Conservation (phyloP, 2,329 filamentous ascomycete species). For the Exophiala dermatitidis region DNA sequence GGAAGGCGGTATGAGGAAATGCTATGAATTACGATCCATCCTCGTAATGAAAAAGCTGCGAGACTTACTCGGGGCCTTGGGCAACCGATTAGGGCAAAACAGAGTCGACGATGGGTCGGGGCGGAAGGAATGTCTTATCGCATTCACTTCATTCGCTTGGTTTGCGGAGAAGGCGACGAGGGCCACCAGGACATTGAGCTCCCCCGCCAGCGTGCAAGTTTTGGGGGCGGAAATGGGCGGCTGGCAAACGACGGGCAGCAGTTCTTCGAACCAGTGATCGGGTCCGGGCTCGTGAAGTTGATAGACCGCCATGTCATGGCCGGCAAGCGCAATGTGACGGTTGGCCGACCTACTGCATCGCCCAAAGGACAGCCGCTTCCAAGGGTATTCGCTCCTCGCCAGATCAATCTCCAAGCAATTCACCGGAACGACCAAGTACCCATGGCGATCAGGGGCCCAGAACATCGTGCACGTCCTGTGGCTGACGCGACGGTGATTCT, state of each 20-base stretch:
- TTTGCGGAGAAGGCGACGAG: background rate
- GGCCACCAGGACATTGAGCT: slow-evolving; percentile 14
- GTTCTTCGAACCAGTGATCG: slow-evolving; percentile 10
- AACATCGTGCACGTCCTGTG: slow-evolving; percentile 11
- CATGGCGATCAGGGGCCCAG: slow-evolving; percentile 13
- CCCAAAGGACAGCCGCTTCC: slow-evolving; percentile 12
- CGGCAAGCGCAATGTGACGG: slow-evolving; percentile 3
- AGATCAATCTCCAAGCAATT: slow-evolving; percentile 4
- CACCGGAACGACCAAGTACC: slow-evolving; percentile 7
- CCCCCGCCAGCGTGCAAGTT: slow-evolving; percentile 10
- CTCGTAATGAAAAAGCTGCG: background rate
- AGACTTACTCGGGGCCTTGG: slow-evolving; percentile 6
- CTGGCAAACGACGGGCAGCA: slow-evolving; percentile 5
- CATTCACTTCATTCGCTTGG: background rate
- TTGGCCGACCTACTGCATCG: background rate
- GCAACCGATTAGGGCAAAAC: background rate
- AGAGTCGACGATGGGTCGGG: background rate
- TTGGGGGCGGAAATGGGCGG: background rate
- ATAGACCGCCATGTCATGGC: background rate
- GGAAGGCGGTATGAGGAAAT: too few relatives aligned
- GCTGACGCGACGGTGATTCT: background rate
- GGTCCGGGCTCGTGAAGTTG: slow-evolving; percentile 10
- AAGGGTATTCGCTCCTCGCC: background rate
- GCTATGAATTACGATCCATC: too few relatives aligned
- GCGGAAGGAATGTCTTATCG: slow-evolving; percentile 9